Evolutionary conservation across 805 yeast species (phyloP).

Genomic region (Metschnikowia continentalis): DNA sequence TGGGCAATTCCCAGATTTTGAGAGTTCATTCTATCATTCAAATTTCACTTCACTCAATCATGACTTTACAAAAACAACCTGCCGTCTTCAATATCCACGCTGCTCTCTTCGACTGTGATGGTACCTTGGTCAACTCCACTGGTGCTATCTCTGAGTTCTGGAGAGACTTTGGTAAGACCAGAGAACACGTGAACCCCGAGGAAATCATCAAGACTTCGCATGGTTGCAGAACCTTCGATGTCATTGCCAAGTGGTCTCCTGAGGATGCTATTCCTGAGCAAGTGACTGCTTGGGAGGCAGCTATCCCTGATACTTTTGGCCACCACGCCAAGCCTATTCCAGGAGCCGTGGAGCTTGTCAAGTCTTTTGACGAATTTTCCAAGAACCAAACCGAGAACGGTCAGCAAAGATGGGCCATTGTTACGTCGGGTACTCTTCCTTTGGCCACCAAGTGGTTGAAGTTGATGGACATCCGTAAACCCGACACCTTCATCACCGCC

Average conservation of each 20-base stretch:
- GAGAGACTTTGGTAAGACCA: slow-evolving; percentile 64
- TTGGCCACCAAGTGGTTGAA: slow-evolving; percentile 79
- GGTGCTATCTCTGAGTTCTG: slow-evolving; percentile 80
- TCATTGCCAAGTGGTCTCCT: slow-evolving; percentile 69
- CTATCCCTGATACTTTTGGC: slow-evolving; percentile 69
- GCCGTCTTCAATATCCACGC: slow-evolving; percentile 42
- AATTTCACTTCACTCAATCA: not conserved
- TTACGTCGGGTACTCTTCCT: slow-evolving; percentile 75
- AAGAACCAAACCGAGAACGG: slow-evolving; percentile 38
- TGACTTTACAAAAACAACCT: slow-evolving; percentile 32
- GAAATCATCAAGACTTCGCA: slow-evolving; percentile 72
- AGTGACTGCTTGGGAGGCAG: slow-evolving; percentile 62
- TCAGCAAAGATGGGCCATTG: slow-evolving; percentile 74
- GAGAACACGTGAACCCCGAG: slow-evolving; percentile 65
- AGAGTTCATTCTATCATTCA: not conserved
- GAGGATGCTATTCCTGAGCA: slow-evolving; percentile 64
- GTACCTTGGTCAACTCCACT: slow-evolving; percentile 80
- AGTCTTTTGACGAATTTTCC: slow-evolving; percentile 48
- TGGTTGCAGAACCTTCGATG: slow-evolving; percentile 81
- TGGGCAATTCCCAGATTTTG: not conserved
- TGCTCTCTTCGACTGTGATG: slow-evolving; percentile 79
- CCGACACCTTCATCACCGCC: slow-evolving; percentile 77
- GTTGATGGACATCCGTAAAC: slow-evolving; percentile 55
- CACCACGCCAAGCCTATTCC: slow-evolving; percentile 69
- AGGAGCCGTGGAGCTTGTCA: slow-evolving; percentile 66